Base-by-base conservation (phyloP, 352 stramenopile species). In the Globisporangium parvum region DNA sequence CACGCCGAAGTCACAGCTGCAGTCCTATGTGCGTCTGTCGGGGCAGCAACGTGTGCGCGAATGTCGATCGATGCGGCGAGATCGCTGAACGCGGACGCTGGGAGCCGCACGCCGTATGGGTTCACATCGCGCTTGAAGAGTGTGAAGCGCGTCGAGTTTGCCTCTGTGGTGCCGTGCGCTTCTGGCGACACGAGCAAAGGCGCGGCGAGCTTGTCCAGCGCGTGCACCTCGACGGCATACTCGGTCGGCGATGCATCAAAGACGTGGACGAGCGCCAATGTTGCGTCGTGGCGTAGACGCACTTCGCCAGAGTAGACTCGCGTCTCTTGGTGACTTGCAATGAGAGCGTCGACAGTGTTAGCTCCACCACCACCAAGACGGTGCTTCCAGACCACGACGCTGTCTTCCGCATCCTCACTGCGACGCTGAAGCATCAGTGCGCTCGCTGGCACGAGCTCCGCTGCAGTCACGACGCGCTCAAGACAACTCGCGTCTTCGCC, bases 41-140 rank as follows among this genome's bases (percentile, higher is more conserved):
- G 2, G 10, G 33, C 20, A 39, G 20, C 52, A 9, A 11, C 20
- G 28, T 23, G 21, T n/a, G 28, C 14, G 6, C 23, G 47, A 9
- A 78, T 50, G 20, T 55, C 51, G 8, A 70, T 64, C 45, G 53
- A 79, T 42, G 45, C 26, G 28, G 70, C n/a, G 18, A 88, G 53
- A 44, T 85, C 75, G 3, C 63, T 52, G 50, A 79, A 85, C 15
- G 64, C 76, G 0, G 71, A 76, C 0, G 61, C 37, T 5, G 77
- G 75, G 33, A 88, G 60, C 23, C 52, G 55, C 12, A 84, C 58
- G 12, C 45, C 46, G 46, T 85, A 85, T 14, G 77, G 75, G 57
- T 84, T 88, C 18, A 88, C 57, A 3, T 63, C 24, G 4, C 54
- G 56, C 50, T 88, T 88, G n/a, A 65, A 23, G 14, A 88, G 33